Conservation (phyloP, 2,329 filamentous ascomycete species). For the Phaeosphaeria sp. region DNA sequence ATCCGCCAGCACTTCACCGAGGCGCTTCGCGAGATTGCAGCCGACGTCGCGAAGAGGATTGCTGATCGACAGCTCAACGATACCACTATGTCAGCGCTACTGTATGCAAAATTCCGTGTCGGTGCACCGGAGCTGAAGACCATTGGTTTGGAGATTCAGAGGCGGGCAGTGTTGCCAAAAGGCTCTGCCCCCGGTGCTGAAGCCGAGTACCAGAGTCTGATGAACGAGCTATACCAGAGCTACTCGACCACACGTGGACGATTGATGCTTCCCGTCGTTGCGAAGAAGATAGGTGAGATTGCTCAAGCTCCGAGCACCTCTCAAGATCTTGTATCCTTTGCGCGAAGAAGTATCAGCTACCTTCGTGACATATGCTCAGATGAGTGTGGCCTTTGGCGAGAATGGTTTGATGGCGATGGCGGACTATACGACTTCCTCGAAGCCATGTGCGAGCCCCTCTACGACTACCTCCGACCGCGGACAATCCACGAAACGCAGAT, state of each 20-base stretch:
- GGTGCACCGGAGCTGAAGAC: conserved; percentile 70
- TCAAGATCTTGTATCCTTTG: conserved; percentile 70
- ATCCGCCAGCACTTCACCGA: conserved; percentile 72
- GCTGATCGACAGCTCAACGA: conserved; percentile 73
- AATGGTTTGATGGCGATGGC: conserved; percentile 70
- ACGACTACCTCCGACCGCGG: conserved; percentile 69
- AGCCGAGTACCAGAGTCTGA: conserved; percentile 70
- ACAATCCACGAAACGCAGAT: conserved; percentile 73
- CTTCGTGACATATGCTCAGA: conserved; percentile 70
- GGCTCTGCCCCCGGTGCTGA: conserved; percentile 65
- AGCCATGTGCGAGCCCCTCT: conserved; percentile 70
- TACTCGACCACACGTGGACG: conserved; percentile 66
- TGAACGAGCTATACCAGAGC: conserved; percentile 70
- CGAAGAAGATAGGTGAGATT: conserved; percentile 65
- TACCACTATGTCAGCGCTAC: conserved; percentile 72
- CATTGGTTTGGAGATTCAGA: conserved; percentile 72
- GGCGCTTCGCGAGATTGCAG: conserved; percentile 67
- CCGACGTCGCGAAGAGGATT: conserved; percentile 68
- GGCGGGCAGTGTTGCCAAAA: conserved; percentile 66
- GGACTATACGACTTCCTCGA: conserved; percentile 72
- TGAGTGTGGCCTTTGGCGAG: conserved; percentile 71
- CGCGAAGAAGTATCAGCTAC: conserved; percentile 69
- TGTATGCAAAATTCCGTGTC: conserved; percentile 75
- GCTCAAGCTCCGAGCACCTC: conserved; percentile 66
- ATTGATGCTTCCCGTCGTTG: conserved; percentile 67